These are phyloP conservation scores for Fusarium aywerte DNA, from an alignment of 2,329 filamentous ascomycete genomes.

Conservation along the genomic window DNA sequence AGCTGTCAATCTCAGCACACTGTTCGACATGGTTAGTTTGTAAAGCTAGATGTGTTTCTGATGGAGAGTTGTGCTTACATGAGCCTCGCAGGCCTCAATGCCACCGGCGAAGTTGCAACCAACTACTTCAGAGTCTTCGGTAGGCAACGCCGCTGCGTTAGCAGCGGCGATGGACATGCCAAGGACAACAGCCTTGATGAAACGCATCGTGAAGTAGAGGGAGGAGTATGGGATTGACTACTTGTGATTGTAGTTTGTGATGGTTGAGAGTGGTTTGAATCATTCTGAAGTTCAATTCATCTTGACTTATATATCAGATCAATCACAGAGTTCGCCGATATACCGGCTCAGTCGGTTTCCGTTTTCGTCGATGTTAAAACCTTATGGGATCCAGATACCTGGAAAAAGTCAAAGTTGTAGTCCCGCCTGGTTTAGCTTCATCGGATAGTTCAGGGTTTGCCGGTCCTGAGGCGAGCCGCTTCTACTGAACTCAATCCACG, in stretches of 20 bases:
- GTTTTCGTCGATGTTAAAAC: neutral
- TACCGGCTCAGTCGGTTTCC: neutral
- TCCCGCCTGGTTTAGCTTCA: neutral
- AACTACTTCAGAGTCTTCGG: neutral
- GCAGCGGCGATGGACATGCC: slow-evolving; percentile 6
- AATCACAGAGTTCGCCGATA: neutral
- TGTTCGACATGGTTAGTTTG: neutral
- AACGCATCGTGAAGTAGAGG: slow-evolving; percentile 4
- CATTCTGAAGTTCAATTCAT: neutral
- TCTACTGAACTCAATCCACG: neutral
- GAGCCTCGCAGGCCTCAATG: neutral
- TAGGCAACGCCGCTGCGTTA: slow-evolving; percentile 12
- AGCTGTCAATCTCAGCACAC: neutral
- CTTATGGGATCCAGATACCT: neutral
- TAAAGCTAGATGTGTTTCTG: no score
- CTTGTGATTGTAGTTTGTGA: neutral
- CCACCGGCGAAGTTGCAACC: slow-evolving; percentile 5
- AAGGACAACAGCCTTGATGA: slow-evolving; percentile 14
- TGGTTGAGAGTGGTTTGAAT: neutral
- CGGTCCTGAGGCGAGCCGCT: no score
- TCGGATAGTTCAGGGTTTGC: neutral
- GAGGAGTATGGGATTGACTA: neutral
- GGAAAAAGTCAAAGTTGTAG: slow-evolving; percentile 1
- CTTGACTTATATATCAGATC: neutral
- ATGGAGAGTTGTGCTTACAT: neutral